Conservation (phyloP, 345 rosid species). For the Noccaea caerulescens region DNA sequence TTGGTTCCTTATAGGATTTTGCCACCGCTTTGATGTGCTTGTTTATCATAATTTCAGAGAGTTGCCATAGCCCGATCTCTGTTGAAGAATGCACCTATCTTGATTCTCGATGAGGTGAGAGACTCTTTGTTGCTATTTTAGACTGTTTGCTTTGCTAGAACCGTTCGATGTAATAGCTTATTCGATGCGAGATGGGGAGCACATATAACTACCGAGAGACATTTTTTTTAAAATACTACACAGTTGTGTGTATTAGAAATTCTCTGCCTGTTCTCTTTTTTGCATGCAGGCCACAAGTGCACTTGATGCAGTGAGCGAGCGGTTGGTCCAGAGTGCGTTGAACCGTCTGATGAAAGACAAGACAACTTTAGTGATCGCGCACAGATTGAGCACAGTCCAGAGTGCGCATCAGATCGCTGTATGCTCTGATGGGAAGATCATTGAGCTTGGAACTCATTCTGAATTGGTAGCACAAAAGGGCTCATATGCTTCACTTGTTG, state of each 20-base stretch:
- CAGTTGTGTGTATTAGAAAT: no score
- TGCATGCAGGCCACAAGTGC: slow-evolving; percentile 84
- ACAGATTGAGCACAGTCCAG: slow-evolving; percentile 92
- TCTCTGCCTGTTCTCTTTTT: neutral
- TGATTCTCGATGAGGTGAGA: slow-evolving; percentile 86
- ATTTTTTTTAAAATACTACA: no score
- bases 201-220: neutral
- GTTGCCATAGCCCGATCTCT: slow-evolving; percentile 91
- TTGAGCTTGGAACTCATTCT: slow-evolving; percentile 82
- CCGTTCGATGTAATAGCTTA: neutral
- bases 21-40: slow-evolving; percentile 13
- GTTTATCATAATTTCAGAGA: slow-evolving; percentile 57
- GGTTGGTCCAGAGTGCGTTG: slow-evolving; percentile 83
- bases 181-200: neutral
- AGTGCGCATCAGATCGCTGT: slow-evolving; percentile 87
- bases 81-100: slow-evolving; percentile 80
- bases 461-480: slow-evolving; percentile 74
- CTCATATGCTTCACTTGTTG: slow-evolving; percentile 81
- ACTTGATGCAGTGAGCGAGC: slow-evolving; percentile 88
- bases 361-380: slow-evolving; percentile 89
- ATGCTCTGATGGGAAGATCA: slow-evolving; percentile 70
- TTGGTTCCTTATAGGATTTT: neutral
- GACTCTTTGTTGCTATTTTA: neutral
- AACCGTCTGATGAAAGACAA: slow-evolving; percentile 83
- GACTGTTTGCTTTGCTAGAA: slow-evolving; percentile 4